Evolutionary conservation across 2,329 filamentous ascomycete species (phyloP).

Genomic region (Chaetoscypha palmicola): DNA sequence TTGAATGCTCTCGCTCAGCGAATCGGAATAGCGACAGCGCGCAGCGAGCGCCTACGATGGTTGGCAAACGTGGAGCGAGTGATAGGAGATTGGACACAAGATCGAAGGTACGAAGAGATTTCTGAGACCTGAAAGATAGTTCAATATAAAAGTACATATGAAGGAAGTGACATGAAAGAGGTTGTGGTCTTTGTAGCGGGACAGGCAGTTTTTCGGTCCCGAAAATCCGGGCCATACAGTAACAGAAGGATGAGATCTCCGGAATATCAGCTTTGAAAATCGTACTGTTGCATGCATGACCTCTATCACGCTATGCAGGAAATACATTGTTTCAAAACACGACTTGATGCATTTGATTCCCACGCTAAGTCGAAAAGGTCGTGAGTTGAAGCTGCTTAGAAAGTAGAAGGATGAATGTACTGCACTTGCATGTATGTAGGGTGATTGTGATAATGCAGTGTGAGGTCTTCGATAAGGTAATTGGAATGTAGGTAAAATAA

Average conservation of each 20-base stretch:
- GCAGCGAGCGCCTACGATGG: too few species aligned
- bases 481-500: not conserved
- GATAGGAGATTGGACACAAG: not conserved
- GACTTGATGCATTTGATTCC: not conserved
- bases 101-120: not conserved
- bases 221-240: too few species aligned
- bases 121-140: not conserved
- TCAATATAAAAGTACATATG: not conserved
- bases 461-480: conserved; percentile 3
- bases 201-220: too few species aligned
- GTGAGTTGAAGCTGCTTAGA: not conserved
- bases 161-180: too few species aligned
- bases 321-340: not conserved
- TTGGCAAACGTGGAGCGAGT: not conserved
- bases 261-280: too few species aligned
- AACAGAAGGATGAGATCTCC: too few species aligned
- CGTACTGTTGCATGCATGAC: too few species aligned
- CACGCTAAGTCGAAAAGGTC: not conserved
- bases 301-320: too few species aligned
- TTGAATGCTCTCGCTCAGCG: not conserved
- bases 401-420: not conserved
- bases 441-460: conserved; percentile 10
- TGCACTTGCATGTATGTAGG: not conserved
- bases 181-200: too few species aligned
- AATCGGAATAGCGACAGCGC: not conserved